Base-by-base conservation (phyloP, 192 early-diverging fungal genomes). In the Rhizoclosmatium sp. region DNA sequence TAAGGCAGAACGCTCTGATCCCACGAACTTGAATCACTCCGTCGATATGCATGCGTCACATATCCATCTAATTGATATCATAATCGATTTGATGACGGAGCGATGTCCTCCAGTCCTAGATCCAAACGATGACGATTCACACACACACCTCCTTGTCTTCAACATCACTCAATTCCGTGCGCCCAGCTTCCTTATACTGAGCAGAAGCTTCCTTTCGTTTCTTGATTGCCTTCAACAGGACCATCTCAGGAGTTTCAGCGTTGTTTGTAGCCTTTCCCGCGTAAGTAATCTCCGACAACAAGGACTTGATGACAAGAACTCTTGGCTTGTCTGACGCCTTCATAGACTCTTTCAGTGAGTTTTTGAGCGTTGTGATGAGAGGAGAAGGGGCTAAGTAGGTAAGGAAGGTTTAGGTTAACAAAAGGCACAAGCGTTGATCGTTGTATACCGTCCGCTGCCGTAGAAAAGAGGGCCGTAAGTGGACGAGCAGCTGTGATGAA, bases 141-240 rank as follows among this genome's bases (percentile, higher is more conserved):
- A 23, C 68, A 4, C 23, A 21, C 46, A 76, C 79, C 85, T 96
- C 95, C 31, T 70, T 81, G 67, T 87, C 78, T 79, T 98, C 96
- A 41, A 85, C 79, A 23, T 84, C 87, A 2, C 92, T 94, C 59
- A 96, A 87, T 45, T 98, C 96, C 3, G 83, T 76, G 39, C 96
- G 87, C 7, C 90, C 92, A 4, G 88, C 93, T 3, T 80, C 84
- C 45, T 82, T 71, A 82, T 91, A 98, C 80, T 86, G 85, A 68
- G 81, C 64, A 45, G 92, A 85, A 23, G 97, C 92, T 41, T 97
- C 97, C 64, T 90, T 81, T 5, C 95, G 91, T 59, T 90, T 92
- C 86, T 96, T 95, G 62, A 96, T 91, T 2, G 93, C 91, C 41
- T 90, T 89, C 77, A 94, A 94, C 59, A 98, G 88, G 39, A 96